These are phyloP conservation scores for Dactylellina leptospora DNA, from an alignment of 2,329 filamentous ascomycete genomes.

Conservation along the genomic window DNA sequence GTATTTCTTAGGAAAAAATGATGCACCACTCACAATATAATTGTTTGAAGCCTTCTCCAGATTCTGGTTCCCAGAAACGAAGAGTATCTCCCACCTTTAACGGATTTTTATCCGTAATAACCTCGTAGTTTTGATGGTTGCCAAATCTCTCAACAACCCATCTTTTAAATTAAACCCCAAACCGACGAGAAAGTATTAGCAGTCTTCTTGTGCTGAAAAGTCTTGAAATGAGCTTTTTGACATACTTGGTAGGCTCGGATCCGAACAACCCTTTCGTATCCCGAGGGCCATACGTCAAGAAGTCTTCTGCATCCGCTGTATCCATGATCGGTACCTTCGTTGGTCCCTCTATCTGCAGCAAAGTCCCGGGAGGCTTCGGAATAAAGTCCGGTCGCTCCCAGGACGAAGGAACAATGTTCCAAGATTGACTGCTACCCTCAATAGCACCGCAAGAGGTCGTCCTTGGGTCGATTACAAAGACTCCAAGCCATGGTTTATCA, in stretches of 20 bases:
- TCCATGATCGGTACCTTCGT: conserved; percentile 21
- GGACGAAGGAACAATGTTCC: background rate
- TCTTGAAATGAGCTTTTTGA: background rate
- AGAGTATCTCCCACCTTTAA: conserved; percentile 31
- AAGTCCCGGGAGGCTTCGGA: conserved; percentile 11
- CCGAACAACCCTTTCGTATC: background rate
- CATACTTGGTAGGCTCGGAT: conserved; percentile 28
- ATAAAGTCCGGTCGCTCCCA: conserved; percentile 13
- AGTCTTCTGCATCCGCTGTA: conserved; percentile 14
- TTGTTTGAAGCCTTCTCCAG: conserved; percentile 14
- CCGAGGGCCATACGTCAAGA: conserved; percentile 17
- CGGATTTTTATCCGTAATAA: background rate
- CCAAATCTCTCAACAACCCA: conserved; percentile 33
- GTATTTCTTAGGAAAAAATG: background rate
- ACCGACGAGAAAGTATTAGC: background rate
- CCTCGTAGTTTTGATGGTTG: conserved; percentile 26
- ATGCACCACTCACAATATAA: conserved; percentile 20
- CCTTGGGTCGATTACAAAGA: conserved; percentile 31
- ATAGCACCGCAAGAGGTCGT: conserved; percentile 5
- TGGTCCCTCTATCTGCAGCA: conserved; percentile 28
- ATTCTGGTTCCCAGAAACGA: conserved; percentile 18
- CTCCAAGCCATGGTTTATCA: conserved; percentile 32
- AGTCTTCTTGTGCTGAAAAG: background rate
- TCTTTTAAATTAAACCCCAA: background rate
- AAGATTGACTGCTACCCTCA: conserved; percentile 13